Percentiles rank a stretch among this genome's conserved stretches.
Evolutionary conservation across 192 early-diverging fungal genomes (phyloP).

Genomic region (Gryganskiella cystojenkinii): DNA sequence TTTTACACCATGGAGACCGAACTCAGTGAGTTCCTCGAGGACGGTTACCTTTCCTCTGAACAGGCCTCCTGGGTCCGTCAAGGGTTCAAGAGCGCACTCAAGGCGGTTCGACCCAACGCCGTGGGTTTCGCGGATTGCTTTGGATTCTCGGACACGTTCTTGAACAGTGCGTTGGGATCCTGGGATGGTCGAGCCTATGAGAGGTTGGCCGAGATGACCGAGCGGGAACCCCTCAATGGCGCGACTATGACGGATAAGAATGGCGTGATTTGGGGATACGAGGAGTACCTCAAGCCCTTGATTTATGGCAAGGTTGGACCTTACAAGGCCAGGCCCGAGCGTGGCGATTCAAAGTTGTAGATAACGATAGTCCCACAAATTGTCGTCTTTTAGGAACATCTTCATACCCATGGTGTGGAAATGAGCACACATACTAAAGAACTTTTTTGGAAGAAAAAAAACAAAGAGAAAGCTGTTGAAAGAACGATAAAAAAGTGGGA

Average conservation of each 20-base stretch:
- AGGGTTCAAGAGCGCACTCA: constrained; percentile 60
- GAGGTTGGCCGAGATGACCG: constrained; percentile 43
- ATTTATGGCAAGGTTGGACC: constrained; percentile 28
- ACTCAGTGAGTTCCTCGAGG: constrained; percentile 66
- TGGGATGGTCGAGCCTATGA: constrained; percentile 85
- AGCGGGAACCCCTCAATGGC: constrained; percentile 49
- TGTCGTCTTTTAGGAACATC: too few relatives aligned
- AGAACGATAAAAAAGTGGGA: too few relatives aligned
- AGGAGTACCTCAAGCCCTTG: constrained; percentile 51
- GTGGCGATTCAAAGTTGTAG: constrained; percentile 3
- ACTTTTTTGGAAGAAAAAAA: too few relatives aligned
- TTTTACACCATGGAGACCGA: constrained; percentile 75
- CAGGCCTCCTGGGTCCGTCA: constrained; percentile 63
- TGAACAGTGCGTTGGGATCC: constrained; percentile 82
- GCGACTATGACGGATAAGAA: constrained; percentile 35
- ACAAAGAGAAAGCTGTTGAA: too few relatives aligned
- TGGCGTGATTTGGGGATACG: constrained; percentile 60
- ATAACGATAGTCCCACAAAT: too few relatives aligned
- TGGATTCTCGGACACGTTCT: constrained; percentile 76
- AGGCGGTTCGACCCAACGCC: constrained; percentile 77
- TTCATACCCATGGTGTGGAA: too few relatives aligned
- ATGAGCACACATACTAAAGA: too few relatives aligned
- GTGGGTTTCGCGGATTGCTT: constrained; percentile 86
- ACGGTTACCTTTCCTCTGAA: constrained; percentile 59
- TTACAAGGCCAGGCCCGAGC: constrained; percentile 8